These are phyloP conservation scores for Populus davidiana DNA, from an alignment of 345 rosid species.

Conservation along the genomic window DNA sequence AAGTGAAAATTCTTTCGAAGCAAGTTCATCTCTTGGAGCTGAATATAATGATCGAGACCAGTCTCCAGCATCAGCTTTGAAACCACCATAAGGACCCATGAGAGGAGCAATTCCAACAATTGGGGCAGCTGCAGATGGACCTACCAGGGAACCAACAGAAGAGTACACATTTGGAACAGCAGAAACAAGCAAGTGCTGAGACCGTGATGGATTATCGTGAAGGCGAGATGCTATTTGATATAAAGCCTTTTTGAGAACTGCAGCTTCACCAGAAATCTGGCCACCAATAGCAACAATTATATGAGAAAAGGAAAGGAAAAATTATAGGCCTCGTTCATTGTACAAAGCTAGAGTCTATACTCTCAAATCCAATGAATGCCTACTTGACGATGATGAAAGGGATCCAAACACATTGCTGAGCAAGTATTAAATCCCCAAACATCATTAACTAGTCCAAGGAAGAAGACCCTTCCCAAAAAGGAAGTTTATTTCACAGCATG, in stretches of 20 bases:
- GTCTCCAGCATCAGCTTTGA: constrained; percentile 70
- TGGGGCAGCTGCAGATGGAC: constrained; percentile 55
- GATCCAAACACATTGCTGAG: neutral
- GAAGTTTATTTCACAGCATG: too few species aligned
- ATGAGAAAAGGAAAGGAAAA: neutral
- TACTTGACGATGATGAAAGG: neutral
- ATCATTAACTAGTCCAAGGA: neutral
- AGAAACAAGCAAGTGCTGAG: constrained; percentile 76
- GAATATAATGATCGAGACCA: constrained; percentile 77
- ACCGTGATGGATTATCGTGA: constrained; percentile 86
- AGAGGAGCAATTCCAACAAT: constrained; percentile 80
- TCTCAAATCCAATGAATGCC: neutral
- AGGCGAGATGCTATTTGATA: constrained; percentile 76
- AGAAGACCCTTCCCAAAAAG: neutral
- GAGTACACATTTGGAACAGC: constrained; percentile 53
- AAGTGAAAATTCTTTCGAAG: constrained; percentile 70
- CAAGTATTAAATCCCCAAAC: neutral
- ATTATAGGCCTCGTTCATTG: neutral
- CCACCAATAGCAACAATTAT: constrained; percentile 1
- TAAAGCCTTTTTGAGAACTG: constrained; percentile 76
- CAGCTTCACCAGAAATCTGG: constrained; percentile 83
- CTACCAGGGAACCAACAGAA: constrained; percentile 56
- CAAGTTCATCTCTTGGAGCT: constrained; percentile 76
- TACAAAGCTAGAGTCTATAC: neutral
- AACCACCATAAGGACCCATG: constrained; percentile 75